These are phyloP conservation scores for Phytophthora ramorum DNA, from an alignment of 352 stramenopile genomes.

Conservation along the genomic window DNA sequence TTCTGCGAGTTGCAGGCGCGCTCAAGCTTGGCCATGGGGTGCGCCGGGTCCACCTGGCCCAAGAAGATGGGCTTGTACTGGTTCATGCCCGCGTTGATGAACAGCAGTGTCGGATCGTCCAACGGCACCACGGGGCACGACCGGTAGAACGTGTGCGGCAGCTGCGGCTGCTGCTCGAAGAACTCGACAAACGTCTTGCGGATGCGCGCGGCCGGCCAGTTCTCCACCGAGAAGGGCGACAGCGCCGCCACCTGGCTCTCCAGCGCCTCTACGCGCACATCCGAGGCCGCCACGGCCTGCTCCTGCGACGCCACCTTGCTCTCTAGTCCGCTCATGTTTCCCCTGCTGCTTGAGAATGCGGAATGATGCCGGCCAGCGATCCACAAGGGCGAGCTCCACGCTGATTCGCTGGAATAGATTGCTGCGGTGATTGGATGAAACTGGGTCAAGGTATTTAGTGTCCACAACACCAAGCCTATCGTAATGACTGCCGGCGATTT, in stretches of 20 bases:
- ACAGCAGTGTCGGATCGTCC: conserved; percentile 98
- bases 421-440: background rate
- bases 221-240: conserved; percentile 34
- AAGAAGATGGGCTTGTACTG: conserved; percentile 99
- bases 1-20: conserved; percentile 98
- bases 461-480: background rate
- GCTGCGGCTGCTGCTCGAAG: conserved; percentile 90
- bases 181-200: conserved; percentile 98
- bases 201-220: conserved; percentile 96
- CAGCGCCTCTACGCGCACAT: conserved; percentile 32
- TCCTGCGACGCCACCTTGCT: conserved; percentile 42
- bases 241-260: conserved; percentile 29
- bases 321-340: conserved; percentile 39
- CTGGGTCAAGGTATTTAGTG: background rate
- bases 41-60: conserved; percentile 95
- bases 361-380: background rate
- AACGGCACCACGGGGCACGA: conserved; percentile 97
- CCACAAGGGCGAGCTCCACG: background rate
- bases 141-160: conserved; percentile 95
- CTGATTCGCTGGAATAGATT: background rate
- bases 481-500: background rate
- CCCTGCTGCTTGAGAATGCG: background rate
- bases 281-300: conserved; percentile 31
- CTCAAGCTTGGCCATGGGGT: conserved; percentile 92
- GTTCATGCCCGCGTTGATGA: conserved; percentile 99